phyloP scores from a whole-genome alignment of 257 asterid species.

The Penstemon barbatus region DNA sequence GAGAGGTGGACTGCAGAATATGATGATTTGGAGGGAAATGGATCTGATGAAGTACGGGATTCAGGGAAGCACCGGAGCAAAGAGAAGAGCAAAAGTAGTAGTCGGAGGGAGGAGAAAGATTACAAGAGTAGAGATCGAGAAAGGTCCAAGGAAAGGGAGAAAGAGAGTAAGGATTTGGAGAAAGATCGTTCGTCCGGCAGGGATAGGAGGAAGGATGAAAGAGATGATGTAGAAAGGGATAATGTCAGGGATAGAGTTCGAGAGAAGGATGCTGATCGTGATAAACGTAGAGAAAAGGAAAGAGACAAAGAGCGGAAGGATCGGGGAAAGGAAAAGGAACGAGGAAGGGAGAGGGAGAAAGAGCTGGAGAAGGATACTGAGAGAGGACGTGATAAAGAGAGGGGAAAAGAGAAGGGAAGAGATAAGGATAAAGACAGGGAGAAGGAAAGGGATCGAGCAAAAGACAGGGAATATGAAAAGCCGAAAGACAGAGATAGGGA shows the following conservation, averaged over 20 bases:
- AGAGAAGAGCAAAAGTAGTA: slow-evolving; percentile 56
- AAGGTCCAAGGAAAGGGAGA: slow-evolving; percentile 47
- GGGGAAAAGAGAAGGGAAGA: slow-evolving; percentile 51
- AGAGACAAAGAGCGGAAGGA: slow-evolving; percentile 61
- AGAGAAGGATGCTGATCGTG: slow-evolving; percentile 61
- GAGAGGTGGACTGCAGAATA: slow-evolving; percentile 59
- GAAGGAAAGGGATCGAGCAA: slow-evolving; percentile 52
- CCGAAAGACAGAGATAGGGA: slow-evolving; percentile 51
- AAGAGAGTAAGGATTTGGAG: slow-evolving; percentile 49
- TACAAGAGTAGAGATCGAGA: slow-evolving; percentile 63
- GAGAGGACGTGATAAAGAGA: slow-evolving; percentile 48
- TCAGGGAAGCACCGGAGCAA: slow-evolving; percentile 52
- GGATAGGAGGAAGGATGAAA: slow-evolving; percentile 70
- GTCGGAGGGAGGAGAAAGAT: slow-evolving; percentile 64
- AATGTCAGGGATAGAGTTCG: slow-evolving; percentile 46
- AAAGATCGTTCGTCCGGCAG: slow-evolving; percentile 44
- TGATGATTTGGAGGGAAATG: slow-evolving; percentile 51
- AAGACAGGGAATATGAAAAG: slow-evolving; percentile 46
- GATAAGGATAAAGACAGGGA: slow-evolving; percentile 59
- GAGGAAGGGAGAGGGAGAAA: slow-evolving; percentile 51
- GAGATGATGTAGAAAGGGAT: slow-evolving; percentile 56
- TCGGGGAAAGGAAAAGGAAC: slow-evolving; percentile 52
- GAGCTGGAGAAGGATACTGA: slow-evolving; percentile 43
- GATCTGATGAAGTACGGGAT: slow-evolving; percentile 43
- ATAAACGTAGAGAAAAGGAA: slow-evolving; percentile 56